Evolutionary conservation across 495 filamentous ascomycete species (phyloP), one percentile per base, ranked within the genome.

Genomic region (Paragyromitra xinjiangensis): DNA sequence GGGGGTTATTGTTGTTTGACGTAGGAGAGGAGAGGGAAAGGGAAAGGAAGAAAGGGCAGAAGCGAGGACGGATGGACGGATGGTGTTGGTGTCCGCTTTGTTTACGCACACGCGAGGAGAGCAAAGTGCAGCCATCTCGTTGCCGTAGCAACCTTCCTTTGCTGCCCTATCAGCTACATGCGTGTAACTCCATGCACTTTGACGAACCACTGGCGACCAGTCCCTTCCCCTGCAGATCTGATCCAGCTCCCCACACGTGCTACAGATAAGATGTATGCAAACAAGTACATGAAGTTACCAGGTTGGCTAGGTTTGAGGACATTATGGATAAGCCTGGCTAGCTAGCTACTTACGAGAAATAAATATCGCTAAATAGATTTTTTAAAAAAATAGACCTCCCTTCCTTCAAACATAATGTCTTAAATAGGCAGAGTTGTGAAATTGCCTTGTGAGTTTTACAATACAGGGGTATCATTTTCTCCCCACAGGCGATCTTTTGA

Each of bases 31-130:
- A n/a, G n/a, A 40, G 66, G 37, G 50, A 48, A 16, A 45, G 37
- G 53, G 29, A 14, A 42, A 34, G 24, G 34, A 53, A 48, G 51
- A 69, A 42, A 64, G 58, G 34, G 29, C n/a, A 6, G 75, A 77
- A 69, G 55, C 59, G 40, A 77, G 71, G 58, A 64, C 11, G 64
- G 19, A 22, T 53, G 29, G 2, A 5, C 1, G 24, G 55, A 19
- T 51, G 40, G 45, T 55, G 24, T 50, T 71, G 40, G 39, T 40
- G 37, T 65, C 51, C 67, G 73, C 73, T 78, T 79, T 77, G 77
- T 79, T 79, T 77, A 78, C 67, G 40, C 58, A 24, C 19, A 48
- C 68, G 40, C 42, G 56, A 71, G 40, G 24, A 8, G 53, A 3
- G 50, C 19, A 22, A 45, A 58, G 68, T 62, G 40, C 42, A 11